A percentile compares a stretch with the other conserved stretches of the same genome.
phyloP scores from a whole-genome alignment of 306 rosid species.

The Macrotyloma uniflorum region DNA sequence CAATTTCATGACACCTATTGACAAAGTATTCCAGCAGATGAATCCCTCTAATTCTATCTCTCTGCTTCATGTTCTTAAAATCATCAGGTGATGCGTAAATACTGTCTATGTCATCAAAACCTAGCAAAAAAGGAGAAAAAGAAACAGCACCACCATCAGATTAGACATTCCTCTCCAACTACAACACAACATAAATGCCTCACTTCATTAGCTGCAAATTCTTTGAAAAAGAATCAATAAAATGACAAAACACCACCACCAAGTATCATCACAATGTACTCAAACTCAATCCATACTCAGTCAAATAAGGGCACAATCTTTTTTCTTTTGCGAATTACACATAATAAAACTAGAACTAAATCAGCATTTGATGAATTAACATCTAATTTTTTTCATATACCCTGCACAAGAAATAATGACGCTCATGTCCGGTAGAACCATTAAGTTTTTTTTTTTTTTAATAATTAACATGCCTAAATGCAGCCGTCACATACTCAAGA shows the following conservation, averaged over 20 bases:
- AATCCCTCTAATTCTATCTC: constrained; percentile 64
- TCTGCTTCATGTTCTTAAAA: constrained; percentile 59
- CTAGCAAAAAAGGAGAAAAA: constrained; percentile 45
- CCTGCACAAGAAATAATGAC: not conserved
- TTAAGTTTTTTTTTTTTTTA: too few species aligned
- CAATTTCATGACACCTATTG: constrained; percentile 78
- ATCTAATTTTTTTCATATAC: not conserved
- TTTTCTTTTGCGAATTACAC: not conserved
- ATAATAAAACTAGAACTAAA: not conserved
- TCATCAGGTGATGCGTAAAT: constrained; percentile 87
- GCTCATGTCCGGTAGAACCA: not conserved
- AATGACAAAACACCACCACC: not conserved
- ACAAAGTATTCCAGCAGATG: constrained; percentile 86
- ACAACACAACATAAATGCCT: constrained; percentile 1
- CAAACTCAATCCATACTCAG: not conserved
- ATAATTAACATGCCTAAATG: not conserved
- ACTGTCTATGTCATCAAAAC: constrained; percentile 83
- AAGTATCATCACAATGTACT: constrained; percentile 2
- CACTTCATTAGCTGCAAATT: constrained; percentile 15
- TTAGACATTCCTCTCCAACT: not conserved
- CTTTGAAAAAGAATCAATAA: not conserved
- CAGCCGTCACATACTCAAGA: too few species aligned
- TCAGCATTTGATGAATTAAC: not conserved
- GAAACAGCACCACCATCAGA: not conserved
- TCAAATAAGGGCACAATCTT: not conserved